These are phyloP conservation scores for Aspergillus diversus DNA, from an alignment of 495 filamentous ascomycete species.

Conservation along the genomic window DNA sequence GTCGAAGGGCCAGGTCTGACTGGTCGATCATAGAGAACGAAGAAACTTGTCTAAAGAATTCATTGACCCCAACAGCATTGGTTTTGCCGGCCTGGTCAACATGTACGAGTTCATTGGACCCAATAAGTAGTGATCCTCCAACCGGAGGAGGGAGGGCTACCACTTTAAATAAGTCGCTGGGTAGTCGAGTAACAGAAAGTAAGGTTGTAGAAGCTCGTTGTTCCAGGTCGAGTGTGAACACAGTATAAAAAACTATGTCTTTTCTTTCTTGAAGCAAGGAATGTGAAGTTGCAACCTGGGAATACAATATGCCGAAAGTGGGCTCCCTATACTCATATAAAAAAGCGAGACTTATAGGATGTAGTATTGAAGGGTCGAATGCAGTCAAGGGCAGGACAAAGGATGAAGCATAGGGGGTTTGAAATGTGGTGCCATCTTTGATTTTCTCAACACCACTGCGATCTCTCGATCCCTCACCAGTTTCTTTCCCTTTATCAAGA, in stretches of 20 bases:
- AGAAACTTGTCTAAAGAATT: constrained; percentile 77
- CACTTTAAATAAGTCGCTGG: constrained; percentile 86
- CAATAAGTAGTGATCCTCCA: constrained; percentile 85
- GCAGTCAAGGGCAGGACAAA: constrained; percentile 86
- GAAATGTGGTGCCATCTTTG: constrained; percentile 58
- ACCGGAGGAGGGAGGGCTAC: constrained; percentile 83
- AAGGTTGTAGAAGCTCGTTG: constrained; percentile 93
- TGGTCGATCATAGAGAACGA: constrained; percentile 84
- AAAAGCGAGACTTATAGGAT: constrained; percentile 91
- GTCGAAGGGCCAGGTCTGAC: constrained; percentile 73
- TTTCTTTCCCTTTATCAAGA: constrained; percentile 57
- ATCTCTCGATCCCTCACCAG: constrained; percentile 20
- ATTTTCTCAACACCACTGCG: constrained; percentile 31
- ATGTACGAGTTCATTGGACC: constrained; percentile 89
- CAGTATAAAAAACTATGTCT: constrained; percentile 84
- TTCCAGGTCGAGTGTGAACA: constrained; percentile 93
- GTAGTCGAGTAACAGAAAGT: constrained; percentile 79
- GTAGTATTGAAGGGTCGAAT: constrained; percentile 81
- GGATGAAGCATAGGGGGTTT: constrained; percentile 84
- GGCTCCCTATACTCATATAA: constrained; percentile 96
- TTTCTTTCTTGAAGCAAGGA: constrained; percentile 76
- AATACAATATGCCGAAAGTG: constrained; percentile 92
- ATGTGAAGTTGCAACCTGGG: constrained; percentile 67
- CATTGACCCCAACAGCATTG: constrained; percentile 92
- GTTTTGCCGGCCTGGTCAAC: constrained; percentile 94